These are phyloP conservation scores for Tylopilus subfusipes DNA, from an alignment of 768 basidiomycete species.

Conservation along the genomic window DNA sequence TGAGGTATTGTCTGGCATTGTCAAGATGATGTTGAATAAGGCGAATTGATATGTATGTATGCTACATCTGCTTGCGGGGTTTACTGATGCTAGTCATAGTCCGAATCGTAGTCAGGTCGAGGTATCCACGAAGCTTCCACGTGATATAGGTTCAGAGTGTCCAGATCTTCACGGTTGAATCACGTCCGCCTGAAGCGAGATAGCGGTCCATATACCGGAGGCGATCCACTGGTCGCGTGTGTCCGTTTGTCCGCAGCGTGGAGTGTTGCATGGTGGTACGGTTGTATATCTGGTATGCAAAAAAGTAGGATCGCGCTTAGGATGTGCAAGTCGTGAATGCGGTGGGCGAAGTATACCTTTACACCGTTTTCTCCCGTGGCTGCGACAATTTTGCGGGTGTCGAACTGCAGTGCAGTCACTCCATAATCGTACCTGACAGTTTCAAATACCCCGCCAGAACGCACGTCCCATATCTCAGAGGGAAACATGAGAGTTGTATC, in stretches of 20 bases:
- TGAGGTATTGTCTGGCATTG: too few relatives aligned
- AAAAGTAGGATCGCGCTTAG: conserved; percentile 1
- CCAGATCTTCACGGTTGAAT: conserved; percentile 89
- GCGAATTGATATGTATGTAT: conserved; percentile 16
- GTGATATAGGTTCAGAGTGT: conserved; percentile 55
- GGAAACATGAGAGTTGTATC: neutral
- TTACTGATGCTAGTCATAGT: conserved; percentile 19
- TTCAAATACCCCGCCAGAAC: conserved; percentile 84
- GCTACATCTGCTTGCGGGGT: conserved; percentile 25
- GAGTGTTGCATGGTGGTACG: conserved; percentile 90
- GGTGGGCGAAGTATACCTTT: conserved; percentile 51
- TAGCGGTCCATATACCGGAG: conserved; percentile 97
- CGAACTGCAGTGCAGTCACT: conserved; percentile 91
- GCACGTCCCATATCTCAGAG: conserved; percentile 90
- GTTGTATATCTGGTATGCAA: conserved; percentile 72
- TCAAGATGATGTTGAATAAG: conserved; percentile 8
- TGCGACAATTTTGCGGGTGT: conserved; percentile 88
- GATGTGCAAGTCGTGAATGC: neutral
- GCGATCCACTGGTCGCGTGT: conserved; percentile 81
- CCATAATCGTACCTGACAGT: conserved; percentile 88
- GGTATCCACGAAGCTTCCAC: conserved; percentile 12
- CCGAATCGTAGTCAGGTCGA: conserved; percentile 9
- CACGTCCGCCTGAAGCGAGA: conserved; percentile 85
- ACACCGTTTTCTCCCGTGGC: conserved; percentile 92
- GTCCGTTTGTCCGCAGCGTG: conserved; percentile 85